phyloP scores from a whole-genome alignment of 1,284 basidiomycete species.

The Trametes sp. region DNA sequence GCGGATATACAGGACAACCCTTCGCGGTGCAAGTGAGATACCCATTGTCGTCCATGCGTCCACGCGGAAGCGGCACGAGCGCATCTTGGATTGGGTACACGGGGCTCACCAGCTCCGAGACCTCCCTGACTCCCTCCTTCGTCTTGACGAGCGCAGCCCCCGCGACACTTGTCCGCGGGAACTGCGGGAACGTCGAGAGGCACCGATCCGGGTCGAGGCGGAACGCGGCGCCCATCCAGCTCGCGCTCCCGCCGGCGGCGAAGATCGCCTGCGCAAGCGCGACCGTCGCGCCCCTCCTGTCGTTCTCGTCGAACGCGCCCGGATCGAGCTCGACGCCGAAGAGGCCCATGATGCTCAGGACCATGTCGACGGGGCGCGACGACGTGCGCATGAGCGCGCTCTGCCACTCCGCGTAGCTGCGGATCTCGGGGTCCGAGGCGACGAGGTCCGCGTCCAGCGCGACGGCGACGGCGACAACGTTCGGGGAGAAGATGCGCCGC shows the following conservation, averaged over 20 bases:
- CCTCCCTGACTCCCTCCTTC: conserved; percentile 9
- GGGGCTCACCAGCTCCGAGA: conserved; percentile 19
- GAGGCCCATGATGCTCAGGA: conserved; percentile 42
- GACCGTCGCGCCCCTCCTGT: conserved; percentile 36
- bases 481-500: neutral
- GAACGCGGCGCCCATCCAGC: conserved; percentile 25
- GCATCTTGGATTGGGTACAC: conserved; percentile 13
- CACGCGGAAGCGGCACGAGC: conserved; percentile 20
- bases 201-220: conserved; percentile 5
- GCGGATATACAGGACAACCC: neutral
- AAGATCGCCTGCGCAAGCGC: conserved; percentile 27
- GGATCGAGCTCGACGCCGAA: conserved; percentile 37
- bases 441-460: conserved; percentile 23
- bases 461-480: conserved; percentile 10
- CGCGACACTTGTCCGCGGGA: conserved; percentile 28
- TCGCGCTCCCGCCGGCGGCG: conserved; percentile 12
- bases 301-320: conserved; percentile 26
- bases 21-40: conserved; percentile 17
- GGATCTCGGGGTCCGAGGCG: conserved; percentile 28
- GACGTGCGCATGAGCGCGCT: conserved; percentile 37
- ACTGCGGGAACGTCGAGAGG: conserved; percentile 24
- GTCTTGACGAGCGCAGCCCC: conserved; percentile 4
- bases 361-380: conserved; percentile 40
- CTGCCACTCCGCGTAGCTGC: conserved; percentile 30
- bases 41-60: conserved; percentile 22